Base-by-base conservation (phyloP, 257 asterid species). In the Catharanthus roseus region DNA sequence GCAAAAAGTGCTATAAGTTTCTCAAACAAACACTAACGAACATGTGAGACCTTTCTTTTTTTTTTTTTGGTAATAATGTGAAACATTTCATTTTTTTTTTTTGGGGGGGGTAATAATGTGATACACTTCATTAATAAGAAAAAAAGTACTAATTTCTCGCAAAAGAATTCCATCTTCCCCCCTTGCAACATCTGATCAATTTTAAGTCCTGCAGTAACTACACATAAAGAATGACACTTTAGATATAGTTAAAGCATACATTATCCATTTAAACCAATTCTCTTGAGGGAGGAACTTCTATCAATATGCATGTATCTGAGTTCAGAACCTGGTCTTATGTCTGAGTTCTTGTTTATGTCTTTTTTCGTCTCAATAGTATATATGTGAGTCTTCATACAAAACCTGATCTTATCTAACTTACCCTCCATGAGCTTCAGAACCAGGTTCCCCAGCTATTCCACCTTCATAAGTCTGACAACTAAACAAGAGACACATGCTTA, bases 391-490 rank as follows among this genome's bases (percentile, higher is more conserved):
- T 24, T 10, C 1, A 66, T 41, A 66, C 36, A 39, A 24, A 24
- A 36, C 50, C 0, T 42, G 8, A 44, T 65, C 7, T 24, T 39
- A 28, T 45, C 76, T 56, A 63, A 83, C 97, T 88, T 80, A 95
- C 97, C 99, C 99, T 65, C 99, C 99, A 74, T 95, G 99, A 83
- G 99, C 99, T 89, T 95, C 97, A 39, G 99, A 80, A 72, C 95
- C 89, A 36, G 99, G 97, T 80, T 95, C 99, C 26, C 97, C 97
- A 60, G 92, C 81, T 74, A 95, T 95, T 80, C 99, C 99, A 76
- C 99, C 99, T 88, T 95, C 99, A 79, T 87, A 89, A 68, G 97
- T 89, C 90, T 88, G 97, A 87, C 97, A 91, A 77, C 99, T 95
- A 82, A 78, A 79, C 31, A 42, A 54, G 28, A 64, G 33, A 23